Conservation (phyloP, 768 basidiomycete species). For the Macrolepiota dolichaula region DNA sequence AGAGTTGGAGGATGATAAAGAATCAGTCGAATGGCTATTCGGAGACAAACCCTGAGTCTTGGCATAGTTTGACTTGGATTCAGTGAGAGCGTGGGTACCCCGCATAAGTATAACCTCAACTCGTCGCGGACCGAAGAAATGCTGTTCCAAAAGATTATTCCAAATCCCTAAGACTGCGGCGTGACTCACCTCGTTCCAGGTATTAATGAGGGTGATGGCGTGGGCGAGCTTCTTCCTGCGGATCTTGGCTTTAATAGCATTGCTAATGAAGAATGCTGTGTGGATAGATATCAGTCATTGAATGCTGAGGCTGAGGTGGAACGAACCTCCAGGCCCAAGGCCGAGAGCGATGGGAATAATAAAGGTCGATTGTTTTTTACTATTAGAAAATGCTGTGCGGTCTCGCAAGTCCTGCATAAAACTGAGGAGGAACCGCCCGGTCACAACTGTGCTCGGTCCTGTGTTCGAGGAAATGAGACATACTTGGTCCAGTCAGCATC, state of each 20-base stretch:
- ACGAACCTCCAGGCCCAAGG: background rate
- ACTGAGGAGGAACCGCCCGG: background rate
- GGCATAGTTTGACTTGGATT: background rate
- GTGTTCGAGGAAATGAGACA: background rate
- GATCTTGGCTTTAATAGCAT: background rate
- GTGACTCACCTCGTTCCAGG: constrained; percentile 6
- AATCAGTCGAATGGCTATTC: background rate
- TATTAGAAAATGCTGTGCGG: background rate
- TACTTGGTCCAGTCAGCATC: constrained; percentile 8
- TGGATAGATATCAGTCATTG: background rate
- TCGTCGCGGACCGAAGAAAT: constrained; percentile 5
- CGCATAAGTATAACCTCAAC: constrained; percentile 9
- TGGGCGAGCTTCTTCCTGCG: background rate
- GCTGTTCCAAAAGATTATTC: background rate
- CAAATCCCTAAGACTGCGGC: background rate
- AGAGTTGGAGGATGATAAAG: background rate
- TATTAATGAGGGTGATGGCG: constrained; percentile 5
- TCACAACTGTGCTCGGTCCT: background rate
- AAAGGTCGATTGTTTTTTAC: background rate
- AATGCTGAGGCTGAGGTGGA: background rate
- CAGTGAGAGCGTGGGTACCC: background rate
- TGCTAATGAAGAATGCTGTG: background rate
- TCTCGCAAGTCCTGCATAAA: constrained; percentile 5
- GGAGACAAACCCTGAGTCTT: background rate
- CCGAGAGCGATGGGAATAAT: background rate